phyloP scores from a whole-genome alignment of 2,329 filamentous ascomycete species.

The Pleomassaria siparia region DNA sequence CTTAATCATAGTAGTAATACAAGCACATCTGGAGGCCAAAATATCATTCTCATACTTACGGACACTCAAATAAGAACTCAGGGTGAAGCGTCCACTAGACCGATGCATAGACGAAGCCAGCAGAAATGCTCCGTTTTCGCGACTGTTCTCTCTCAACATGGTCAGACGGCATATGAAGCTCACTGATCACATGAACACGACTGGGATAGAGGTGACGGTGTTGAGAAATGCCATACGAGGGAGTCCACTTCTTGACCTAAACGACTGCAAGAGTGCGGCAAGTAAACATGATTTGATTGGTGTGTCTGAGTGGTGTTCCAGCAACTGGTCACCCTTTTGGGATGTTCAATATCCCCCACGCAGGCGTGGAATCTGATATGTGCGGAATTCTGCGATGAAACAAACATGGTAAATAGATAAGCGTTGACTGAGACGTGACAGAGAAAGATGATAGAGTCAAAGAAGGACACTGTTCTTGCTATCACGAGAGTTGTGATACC shows the following conservation, averaged over 20 bases:
- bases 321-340: slow-evolving; percentile 10
- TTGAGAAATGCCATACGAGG: slow-evolving; percentile 11
- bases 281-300: not conserved
- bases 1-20: slow-evolving; percentile 12
- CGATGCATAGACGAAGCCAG: not conserved
- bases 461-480: slow-evolving; percentile 17
- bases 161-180: slow-evolving; percentile 9
- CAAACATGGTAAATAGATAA: slow-evolving; percentile 17
- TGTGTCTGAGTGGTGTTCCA: not conserved
- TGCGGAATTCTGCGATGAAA: slow-evolving; percentile 5
- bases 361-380: slow-evolving; percentile 6
- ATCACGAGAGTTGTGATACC: slow-evolving; percentile 22
- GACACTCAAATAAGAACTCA: slow-evolving; percentile 3
- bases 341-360: slow-evolving; percentile 1
- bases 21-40: slow-evolving; percentile 6
- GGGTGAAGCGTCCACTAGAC: not conserved
- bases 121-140: not conserved
- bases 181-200: slow-evolving; percentile 4
- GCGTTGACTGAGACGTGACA: slow-evolving; percentile 18
- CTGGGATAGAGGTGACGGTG: slow-evolving; percentile 8
- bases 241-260: slow-evolving; percentile 7
- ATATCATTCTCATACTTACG: not conserved
- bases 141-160: slow-evolving; percentile 1
- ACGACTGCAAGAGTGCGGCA: not conserved
- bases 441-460: slow-evolving; percentile 11